phyloP scores from a whole-genome alignment of 2,329 filamentous ascomycete genomes.

The Orbilia brochopaga region DNA sequence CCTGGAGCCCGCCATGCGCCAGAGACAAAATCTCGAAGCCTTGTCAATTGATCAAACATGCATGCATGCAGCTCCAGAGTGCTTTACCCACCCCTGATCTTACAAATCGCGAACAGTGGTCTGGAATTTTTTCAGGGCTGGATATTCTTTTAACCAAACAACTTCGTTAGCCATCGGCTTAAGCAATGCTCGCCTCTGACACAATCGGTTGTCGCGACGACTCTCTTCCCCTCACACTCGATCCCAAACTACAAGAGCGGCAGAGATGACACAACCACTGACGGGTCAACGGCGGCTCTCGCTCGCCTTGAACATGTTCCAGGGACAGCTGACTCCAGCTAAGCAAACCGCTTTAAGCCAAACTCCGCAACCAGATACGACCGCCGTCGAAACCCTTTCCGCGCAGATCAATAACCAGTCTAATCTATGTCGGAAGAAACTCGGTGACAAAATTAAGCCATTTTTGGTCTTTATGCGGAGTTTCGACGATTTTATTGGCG shows the following conservation, averaged over 20 bases:
- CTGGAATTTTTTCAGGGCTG: too few species aligned
- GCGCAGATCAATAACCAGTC: slow-evolving; percentile 10
- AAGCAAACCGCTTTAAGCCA: slow-evolving; percentile 12
- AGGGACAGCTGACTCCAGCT: slow-evolving; percentile 4
- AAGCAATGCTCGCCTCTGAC: too few species aligned
- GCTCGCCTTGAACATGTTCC: slow-evolving; percentile 14
- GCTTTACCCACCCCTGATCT: too few species aligned
- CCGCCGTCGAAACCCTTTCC: slow-evolving; percentile 14
- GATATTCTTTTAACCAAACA: too few species aligned
- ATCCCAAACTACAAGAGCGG: background rate
- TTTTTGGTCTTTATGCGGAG: slow-evolving; percentile 58
- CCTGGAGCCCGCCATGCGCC: background rate
- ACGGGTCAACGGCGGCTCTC: slow-evolving; percentile 13
- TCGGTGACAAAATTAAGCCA: slow-evolving; percentile 36
- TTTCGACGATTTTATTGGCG: slow-evolving; percentile 58
- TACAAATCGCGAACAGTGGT: too few species aligned
- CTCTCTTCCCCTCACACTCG: background rate
- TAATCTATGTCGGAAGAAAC: slow-evolving; percentile 18
- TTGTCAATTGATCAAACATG: background rate
- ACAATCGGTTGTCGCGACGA: background rate
- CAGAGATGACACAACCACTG: background rate
- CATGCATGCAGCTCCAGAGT: too few species aligned
- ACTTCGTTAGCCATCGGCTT: too few species aligned
- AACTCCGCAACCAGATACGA: slow-evolving; percentile 21
- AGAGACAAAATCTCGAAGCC: background rate